Conservation (phyloP, 176 grass and related monocot species). For the Carex littledalei region DNA sequence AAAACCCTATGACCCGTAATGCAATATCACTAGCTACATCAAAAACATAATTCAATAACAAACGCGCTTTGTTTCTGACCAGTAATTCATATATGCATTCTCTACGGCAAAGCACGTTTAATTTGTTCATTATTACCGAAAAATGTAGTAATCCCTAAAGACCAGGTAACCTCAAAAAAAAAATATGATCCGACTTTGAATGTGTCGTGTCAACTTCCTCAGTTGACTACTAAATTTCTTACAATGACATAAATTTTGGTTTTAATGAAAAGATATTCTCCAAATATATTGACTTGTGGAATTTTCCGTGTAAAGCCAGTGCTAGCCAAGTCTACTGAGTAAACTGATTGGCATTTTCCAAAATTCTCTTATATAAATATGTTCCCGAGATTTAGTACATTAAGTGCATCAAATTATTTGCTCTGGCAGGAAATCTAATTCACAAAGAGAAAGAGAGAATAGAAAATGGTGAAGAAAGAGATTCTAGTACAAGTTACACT, state of each 20-base stretch:
- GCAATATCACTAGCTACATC: not conserved
- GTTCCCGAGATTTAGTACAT: not conserved
- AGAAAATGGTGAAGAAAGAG: conserved; percentile 20
- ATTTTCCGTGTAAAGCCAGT: not conserved
- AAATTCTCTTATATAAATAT: conserved; percentile 9
- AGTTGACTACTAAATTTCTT: not conserved
- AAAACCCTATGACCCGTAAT: not conserved
- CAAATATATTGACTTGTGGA: not conserved
- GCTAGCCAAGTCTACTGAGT: not conserved
- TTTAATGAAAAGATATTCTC: not conserved
- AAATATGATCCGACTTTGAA: not conserved
- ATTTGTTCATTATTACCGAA: not conserved
- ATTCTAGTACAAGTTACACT: conserved; percentile 10
- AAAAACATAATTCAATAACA: not conserved
- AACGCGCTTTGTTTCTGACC: not conserved
- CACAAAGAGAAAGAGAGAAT: not conserved
- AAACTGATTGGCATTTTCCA: not conserved
- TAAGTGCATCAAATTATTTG: not conserved
- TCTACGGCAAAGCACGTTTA: not conserved
- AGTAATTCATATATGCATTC: not conserved
- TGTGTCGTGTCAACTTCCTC: not conserved
- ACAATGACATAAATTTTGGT: not conserved
- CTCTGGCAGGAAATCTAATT: not conserved
- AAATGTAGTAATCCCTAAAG: not conserved
- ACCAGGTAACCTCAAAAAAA: not conserved